These are phyloP conservation scores for Daldinia loculata DNA, from an alignment of 495 filamentous ascomycete species.

Conservation along the genomic window DNA sequence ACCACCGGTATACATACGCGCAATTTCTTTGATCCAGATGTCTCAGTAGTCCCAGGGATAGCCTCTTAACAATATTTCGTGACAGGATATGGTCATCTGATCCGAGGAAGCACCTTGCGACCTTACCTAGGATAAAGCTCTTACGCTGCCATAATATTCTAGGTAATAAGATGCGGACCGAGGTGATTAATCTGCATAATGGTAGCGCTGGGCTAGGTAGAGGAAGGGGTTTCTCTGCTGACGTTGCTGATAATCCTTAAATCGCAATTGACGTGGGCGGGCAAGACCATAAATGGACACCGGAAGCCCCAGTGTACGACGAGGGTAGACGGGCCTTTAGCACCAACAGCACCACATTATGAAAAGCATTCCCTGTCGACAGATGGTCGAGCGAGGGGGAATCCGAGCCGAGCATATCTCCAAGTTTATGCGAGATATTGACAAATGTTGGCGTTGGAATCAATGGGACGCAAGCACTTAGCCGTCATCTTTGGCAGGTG, in stretches of 20 bases:
- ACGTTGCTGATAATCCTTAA: constrained; percentile 17
- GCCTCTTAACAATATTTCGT: not conserved
- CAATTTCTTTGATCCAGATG: not conserved
- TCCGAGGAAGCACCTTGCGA: constrained; percentile 24
- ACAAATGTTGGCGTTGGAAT: not conserved
- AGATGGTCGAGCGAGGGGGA: not conserved
- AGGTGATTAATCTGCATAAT: constrained; percentile 17
- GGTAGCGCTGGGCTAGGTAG: constrained; percentile 4
- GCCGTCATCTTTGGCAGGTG: constrained; percentile 9
- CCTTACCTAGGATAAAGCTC: constrained; percentile 9
- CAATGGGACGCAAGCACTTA: constrained; percentile 1
- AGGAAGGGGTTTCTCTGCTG: constrained; percentile 15
- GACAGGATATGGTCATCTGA: constrained; percentile 15
- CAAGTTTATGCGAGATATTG: not conserved
- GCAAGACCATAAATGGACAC: constrained; percentile 20
- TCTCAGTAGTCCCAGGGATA: not conserved
- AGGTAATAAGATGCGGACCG: constrained; percentile 21
- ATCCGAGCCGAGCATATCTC: constrained; percentile 4
- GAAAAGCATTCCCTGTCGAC: constrained; percentile 12
- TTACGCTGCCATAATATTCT: constrained; percentile 12
- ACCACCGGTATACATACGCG: not conserved
- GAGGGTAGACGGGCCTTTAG: constrained; percentile 3
- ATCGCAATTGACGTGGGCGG: constrained; percentile 16
- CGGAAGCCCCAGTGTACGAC: constrained; percentile 9
- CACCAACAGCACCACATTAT: constrained; percentile 7